Conservation (phyloP, 805 yeast genomes). For the Wickerhamomyces alni region DNA sequence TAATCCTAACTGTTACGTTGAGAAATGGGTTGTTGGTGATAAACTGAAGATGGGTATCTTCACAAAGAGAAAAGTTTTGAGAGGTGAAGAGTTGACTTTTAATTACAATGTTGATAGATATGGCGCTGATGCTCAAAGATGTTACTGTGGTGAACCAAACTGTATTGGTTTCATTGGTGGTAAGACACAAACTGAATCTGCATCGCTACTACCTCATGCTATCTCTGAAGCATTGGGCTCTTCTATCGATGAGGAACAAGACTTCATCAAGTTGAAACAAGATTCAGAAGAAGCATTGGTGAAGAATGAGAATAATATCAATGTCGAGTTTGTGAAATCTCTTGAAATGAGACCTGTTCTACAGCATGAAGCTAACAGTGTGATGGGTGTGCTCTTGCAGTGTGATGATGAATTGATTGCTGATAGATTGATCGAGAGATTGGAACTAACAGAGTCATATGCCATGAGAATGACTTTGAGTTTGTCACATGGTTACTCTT, state of each 20-base stretch:
- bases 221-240: slow-evolving; percentile 85
- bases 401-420: slow-evolving; percentile 63
- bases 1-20: slow-evolving; percentile 90
- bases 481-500: slow-evolving; percentile 81
- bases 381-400: slow-evolving; percentile 78
- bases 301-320: slow-evolving; percentile 53
- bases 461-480: slow-evolving; percentile 53
- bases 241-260: slow-evolving; percentile 57
- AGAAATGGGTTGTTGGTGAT: slow-evolving; percentile 94
- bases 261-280: slow-evolving; percentile 61
- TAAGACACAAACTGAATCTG: slow-evolving; percentile 92
- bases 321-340: slow-evolving; percentile 57
- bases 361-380: slow-evolving; percentile 60
- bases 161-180: slow-evolving; percentile 96
- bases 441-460: slow-evolving; percentile 46
- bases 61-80: slow-evolving; percentile 62
- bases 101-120: slow-evolving; percentile 90
- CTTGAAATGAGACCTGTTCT: slow-evolving; percentile 47
- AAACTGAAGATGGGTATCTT: slow-evolving; percentile 92
- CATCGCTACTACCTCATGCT: slow-evolving; percentile 74
- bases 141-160: slow-evolving; percentile 89
- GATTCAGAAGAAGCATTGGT: slow-evolving; percentile 35
- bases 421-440: slow-evolving; percentile 61
- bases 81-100: slow-evolving; percentile 84
- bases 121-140: slow-evolving; percentile 91